phyloP scores from a whole-genome alignment of 176 grass and related monocot species.

The Luzula sylvatica region DNA sequence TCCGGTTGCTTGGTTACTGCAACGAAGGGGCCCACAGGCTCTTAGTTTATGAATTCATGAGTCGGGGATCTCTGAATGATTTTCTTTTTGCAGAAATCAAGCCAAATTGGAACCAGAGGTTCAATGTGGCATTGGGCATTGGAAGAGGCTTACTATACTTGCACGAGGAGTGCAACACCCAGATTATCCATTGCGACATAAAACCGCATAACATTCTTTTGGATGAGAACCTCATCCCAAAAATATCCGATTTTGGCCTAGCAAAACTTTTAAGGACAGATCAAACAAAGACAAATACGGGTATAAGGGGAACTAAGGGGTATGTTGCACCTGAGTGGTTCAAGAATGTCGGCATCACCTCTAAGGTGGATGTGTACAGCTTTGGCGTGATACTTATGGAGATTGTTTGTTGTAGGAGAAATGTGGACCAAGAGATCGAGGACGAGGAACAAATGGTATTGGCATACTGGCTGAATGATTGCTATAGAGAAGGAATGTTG shows the following conservation, averaged over 20 bases:
- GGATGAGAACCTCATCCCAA: slow-evolving; percentile 16
- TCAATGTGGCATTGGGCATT: slow-evolving; percentile 17
- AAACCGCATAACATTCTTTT: slow-evolving; percentile 18
- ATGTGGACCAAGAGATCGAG: slow-evolving; percentile 6
- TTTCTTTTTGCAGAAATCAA: slow-evolving; percentile 6
- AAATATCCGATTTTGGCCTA: slow-evolving; percentile 20
- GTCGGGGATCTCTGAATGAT: slow-evolving; percentile 24
- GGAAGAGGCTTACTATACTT: slow-evolving; percentile 18
- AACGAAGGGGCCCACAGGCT: slow-evolving; percentile 38
- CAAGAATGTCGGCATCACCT: slow-evolving; percentile 18
- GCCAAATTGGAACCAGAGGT: slow-evolving; percentile 17
- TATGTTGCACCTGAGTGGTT: slow-evolving; percentile 25
- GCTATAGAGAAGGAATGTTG: slow-evolving; percentile 10
- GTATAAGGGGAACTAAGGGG: slow-evolving; percentile 15
- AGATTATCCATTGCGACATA: slow-evolving; percentile 20
- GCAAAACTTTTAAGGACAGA: slow-evolving; percentile 20
- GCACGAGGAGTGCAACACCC: slow-evolving; percentile 21
- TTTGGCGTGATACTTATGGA: slow-evolving; percentile 10
- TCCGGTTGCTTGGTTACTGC: slow-evolving; percentile 39
- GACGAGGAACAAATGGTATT: slow-evolving; percentile 1
- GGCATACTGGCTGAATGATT: slow-evolving; percentile 18
- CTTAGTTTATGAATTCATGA: slow-evolving; percentile 50
- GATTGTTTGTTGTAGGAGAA: slow-evolving; percentile 10
- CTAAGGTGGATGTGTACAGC: slow-evolving; percentile 18
- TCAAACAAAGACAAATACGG: slow-evolving; percentile 15